Conservation (phyloP, 176 grass and related monocot genomes). For the Alloteropsis semialata region DNA sequence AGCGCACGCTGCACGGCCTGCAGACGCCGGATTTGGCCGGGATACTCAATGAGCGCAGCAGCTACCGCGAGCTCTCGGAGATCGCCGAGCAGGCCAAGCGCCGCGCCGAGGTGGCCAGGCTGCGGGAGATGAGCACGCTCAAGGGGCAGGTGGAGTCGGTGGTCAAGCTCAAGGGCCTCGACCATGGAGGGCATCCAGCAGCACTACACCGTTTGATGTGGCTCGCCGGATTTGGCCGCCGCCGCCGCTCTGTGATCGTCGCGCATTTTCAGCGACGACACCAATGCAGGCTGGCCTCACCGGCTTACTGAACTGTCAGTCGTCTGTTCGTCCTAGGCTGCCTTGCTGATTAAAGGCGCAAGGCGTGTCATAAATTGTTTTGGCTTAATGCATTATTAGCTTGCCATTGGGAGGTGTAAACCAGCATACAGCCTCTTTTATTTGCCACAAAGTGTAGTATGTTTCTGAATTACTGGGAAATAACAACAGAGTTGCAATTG, state of each 20-base stretch:
- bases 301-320: too few relatives aligned
- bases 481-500: background rate
- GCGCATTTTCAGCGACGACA: slow-evolving; percentile 14
- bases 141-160: slow-evolving; percentile 72
- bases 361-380: background rate
- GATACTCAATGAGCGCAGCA: slow-evolving; percentile 44
- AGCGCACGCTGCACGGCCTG: slow-evolving; percentile 89
- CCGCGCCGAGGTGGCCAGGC: slow-evolving; percentile 88
- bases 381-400: background rate
- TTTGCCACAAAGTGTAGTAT: background rate
- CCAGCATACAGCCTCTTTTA: background rate
- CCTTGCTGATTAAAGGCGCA: background rate
- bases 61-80: slow-evolving; percentile 82
- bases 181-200: slow-evolving; percentile 64
- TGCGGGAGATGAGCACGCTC: slow-evolving; percentile 69
- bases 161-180: slow-evolving; percentile 80
- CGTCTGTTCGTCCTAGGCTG: background rate
- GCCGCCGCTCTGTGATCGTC: background rate
- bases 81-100: slow-evolving; percentile 96
- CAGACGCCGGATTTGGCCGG: slow-evolving; percentile 35
- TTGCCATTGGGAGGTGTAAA: background rate
- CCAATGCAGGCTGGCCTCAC: background rate
- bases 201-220: slow-evolving; percentile 63
- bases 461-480: background rate
- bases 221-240: background rate